Base-by-base conservation (phyloP, 192 early-diverging fungal species). In the Umbelopsis ramanniana region DNA sequence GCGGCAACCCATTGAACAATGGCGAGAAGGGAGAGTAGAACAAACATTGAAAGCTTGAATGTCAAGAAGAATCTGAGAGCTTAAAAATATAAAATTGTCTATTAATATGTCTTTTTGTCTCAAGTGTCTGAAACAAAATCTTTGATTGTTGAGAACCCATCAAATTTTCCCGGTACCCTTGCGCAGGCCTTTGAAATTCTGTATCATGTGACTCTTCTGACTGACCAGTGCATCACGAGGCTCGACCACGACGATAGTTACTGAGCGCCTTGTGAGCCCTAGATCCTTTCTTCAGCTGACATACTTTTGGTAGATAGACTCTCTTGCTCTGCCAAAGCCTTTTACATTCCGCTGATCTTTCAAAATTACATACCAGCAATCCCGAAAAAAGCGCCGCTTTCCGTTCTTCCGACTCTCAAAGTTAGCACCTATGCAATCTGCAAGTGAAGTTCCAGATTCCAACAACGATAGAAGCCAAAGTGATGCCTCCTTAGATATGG, bases 201-300 rank as follows among this genome's bases (percentile, higher is more conserved):
- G 2, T 0, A 38, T 63, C 57, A 63, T 29, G 57, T 63, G 57
- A 63, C 57, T 54, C 6, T 4, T 54, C 26, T 22, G 26, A 24
- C 8, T 26, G 22, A 26, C 29, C 3, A 29, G 29, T 29, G 33
- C 57, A 35, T 63, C 57, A 63, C 57, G 57, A 37, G 57, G 14
- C 33, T 37, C 15, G 57, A 63, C 57, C 57, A 63, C 26, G 26
- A 29, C 17, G 48, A 15, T 19, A 8, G 48, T 50, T 37, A 33
- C 57, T 63, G 57, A 63, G 57, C 57, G 26, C 57, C 57, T 35
- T 63, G 57, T 63, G 57, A 63, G 57, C 17, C 29, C 33, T 35
- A n/a, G 5, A 63, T 35, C 33, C 11, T 54, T 6, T 17, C 23
- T 63, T 63, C 57, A 63, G 35, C 57, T 63, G 57, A 63, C 33